Base-by-base conservation (phyloP, 2,329 filamentous ascomycete species). In the Pseudocercospora crystallina region DNA sequence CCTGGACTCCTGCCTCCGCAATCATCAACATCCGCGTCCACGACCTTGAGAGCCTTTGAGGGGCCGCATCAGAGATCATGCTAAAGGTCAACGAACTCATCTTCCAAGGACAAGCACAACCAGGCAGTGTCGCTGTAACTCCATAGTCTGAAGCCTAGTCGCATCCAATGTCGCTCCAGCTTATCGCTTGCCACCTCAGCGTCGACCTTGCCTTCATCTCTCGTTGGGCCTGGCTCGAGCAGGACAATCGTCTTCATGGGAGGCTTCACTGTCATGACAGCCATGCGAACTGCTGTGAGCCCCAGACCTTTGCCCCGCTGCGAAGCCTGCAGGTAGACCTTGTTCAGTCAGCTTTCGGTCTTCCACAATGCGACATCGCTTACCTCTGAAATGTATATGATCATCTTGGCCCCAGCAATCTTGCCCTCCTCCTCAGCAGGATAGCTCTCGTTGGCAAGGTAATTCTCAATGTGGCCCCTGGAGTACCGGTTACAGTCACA, bases 41-140 rank as follows among this genome's bases (percentile, higher is more conserved):
- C 34, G 42, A 29, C 43, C 39, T 34, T 45, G 48, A 48, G 20
- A 26, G 20, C 20, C 20, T 4, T 7, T 37, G 41, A 36, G 14
- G 33, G 46, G 45, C 32, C 42, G 46, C 41, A 35, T 47, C 36
- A 47, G 44, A n/a, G n/a, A n/a, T 10, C 26, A 29, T n/a, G 26
- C 39, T 20, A 31, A 20, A 30, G n/a, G 39, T 5, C 20, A 31
- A 26, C 26, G 17, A 13, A 31, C 26, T n/a, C 14, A 47, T 54
- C 50, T 37, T 41, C 29, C 8, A 49, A 11, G n/a, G 39, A 43
- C 35, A 60, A 30, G 33, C 56, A 56, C 20, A 60, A 34, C 57
- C 59, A 61, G 26, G 55, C 45, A 15, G 45, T 44, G 42, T 61
- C 59, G 32, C 43, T 60, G n/a, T 54, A 37, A 40, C 59, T 61